A percentile compares a stretch with the other conserved stretches of the same genome.
Evolutionary conservation across 306 rosid species (phyloP).

Genomic region (Delonix regia): DNA sequence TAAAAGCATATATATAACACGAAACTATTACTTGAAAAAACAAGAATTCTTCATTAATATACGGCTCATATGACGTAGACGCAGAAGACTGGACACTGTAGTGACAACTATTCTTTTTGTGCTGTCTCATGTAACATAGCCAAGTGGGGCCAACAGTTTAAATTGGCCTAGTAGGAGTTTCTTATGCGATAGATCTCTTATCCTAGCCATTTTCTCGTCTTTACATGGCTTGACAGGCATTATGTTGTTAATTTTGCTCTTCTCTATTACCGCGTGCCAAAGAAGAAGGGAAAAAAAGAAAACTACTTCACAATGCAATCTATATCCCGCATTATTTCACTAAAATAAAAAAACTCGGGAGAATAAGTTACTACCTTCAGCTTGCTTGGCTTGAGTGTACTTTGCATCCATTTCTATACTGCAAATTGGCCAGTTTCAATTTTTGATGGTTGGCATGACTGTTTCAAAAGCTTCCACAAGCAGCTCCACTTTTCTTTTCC

Average conservation of each 20-base stretch:
- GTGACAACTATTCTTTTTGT: background rate
- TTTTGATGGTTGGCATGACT: slow-evolving; percentile 63
- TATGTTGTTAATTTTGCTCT: background rate
- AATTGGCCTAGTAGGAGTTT: slow-evolving; percentile 10
- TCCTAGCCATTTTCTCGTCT: slow-evolving; percentile 15
- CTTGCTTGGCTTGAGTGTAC: slow-evolving; percentile 28
- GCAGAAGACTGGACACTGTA: background rate
- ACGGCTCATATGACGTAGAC: background rate
- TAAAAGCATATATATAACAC: slow-evolving; percentile 3
- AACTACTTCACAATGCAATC: background rate
- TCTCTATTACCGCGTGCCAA: background rate
- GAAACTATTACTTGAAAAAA: slow-evolving; percentile 2
- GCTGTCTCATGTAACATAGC: slow-evolving; percentile 7
- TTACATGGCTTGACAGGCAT: background rate
- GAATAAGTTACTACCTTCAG: slow-evolving; percentile 41
- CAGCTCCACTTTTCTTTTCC: slow-evolving; percentile 83
- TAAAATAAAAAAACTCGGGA: background rate
- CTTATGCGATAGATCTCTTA: slow-evolving; percentile 10
- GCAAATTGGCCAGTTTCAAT: slow-evolving; percentile 36
- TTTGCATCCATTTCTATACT: slow-evolving; percentile 36
- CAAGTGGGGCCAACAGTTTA: background rate
- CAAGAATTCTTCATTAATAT: background rate
- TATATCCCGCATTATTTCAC: background rate
- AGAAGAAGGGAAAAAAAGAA: background rate
- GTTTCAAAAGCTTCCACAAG: slow-evolving; percentile 97